Percentiles rank a stretch among this genome's conserved stretches.
Evolutionary conservation across 2,329 filamentous ascomycete genomes (phyloP).

Genomic region (Pseudogymnoascus verrucosus): DNA sequence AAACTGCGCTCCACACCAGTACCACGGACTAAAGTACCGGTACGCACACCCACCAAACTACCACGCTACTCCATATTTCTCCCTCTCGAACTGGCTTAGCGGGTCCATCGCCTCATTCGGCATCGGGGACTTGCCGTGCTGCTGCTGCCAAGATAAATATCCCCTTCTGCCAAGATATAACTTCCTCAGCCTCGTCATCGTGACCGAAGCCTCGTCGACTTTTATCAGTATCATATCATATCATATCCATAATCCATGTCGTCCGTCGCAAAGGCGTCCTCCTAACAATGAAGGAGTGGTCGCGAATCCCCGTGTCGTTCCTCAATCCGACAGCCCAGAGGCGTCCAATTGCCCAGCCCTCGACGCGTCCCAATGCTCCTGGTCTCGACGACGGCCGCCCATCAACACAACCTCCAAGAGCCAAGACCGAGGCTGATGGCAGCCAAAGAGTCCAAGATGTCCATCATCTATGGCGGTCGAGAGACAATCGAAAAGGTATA

Average conservation of each 20-base stretch:
- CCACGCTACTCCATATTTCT: not conserved
- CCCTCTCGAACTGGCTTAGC: not conserved
- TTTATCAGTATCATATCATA: not conserved
- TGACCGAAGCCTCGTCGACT: not conserved
- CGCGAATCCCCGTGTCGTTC: slow-evolving; percentile 32
- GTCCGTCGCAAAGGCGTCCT: not conserved
- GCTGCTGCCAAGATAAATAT: not conserved
- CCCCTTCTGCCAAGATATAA: not conserved
- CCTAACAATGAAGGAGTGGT: not conserved
- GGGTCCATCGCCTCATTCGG: not conserved
- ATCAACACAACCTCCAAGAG: not conserved
- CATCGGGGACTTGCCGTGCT: not conserved
- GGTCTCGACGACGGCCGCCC: not conserved
- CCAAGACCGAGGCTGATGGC: slow-evolving; percentile 16
- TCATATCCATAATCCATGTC: not conserved
- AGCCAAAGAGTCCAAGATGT: slow-evolving; percentile 16
- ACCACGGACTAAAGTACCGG: not conserved
- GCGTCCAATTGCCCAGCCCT: slow-evolving; percentile 11
- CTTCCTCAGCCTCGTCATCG: not conserved
- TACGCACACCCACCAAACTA: not conserved
- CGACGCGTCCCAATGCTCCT: not conserved
- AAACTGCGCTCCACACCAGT: not conserved
- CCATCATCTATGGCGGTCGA: slow-evolving; percentile 34
- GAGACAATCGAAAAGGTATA: slow-evolving; percentile 39
- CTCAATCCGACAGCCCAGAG: slow-evolving; percentile 39